Percentiles rank a stretch among this genome's conserved stretches.
Evolutionary conservation across 495 filamentous ascomycete species (phyloP).

Genomic region (Hyaloscypha variabilis): DNA sequence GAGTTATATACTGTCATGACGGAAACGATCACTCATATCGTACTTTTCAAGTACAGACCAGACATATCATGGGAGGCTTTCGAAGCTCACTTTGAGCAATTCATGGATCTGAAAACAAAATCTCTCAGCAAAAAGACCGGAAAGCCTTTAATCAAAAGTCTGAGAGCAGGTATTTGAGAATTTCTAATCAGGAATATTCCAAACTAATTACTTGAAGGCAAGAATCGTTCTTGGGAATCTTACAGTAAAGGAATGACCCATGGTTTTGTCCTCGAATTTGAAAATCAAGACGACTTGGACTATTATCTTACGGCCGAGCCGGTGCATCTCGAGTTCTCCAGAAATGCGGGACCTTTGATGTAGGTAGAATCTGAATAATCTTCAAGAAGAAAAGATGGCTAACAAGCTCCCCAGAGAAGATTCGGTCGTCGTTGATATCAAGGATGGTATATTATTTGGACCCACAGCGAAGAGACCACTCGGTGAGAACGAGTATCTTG

Average conservation of each 20-base stretch:
- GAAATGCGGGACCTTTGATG: neutral
- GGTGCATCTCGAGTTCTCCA: constrained; percentile 26
- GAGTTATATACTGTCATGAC: neutral
- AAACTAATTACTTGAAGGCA: neutral
- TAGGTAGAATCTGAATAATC: neutral
- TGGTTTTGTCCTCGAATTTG: constrained; percentile 33
- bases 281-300: constrained; percentile 30
- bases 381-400: neutral
- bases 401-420: neutral
- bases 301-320: constrained; percentile 31
- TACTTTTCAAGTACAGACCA: neutral
- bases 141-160: constrained; percentile 25
- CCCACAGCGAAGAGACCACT: neutral
- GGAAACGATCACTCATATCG: neutral
- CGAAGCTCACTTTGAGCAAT: neutral
- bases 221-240: constrained; percentile 31
- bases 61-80: neutral
- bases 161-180: constrained; percentile 15
- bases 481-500: neutral
- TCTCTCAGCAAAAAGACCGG: constrained; percentile 10
- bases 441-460: neutral
- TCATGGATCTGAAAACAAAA: neutral
- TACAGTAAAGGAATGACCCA: constrained; percentile 33
- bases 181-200: neutral
- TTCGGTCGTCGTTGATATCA: neutral